phyloP scores from a whole-genome alignment of 208 protist species.

The Crithidia mellificae region DNA sequence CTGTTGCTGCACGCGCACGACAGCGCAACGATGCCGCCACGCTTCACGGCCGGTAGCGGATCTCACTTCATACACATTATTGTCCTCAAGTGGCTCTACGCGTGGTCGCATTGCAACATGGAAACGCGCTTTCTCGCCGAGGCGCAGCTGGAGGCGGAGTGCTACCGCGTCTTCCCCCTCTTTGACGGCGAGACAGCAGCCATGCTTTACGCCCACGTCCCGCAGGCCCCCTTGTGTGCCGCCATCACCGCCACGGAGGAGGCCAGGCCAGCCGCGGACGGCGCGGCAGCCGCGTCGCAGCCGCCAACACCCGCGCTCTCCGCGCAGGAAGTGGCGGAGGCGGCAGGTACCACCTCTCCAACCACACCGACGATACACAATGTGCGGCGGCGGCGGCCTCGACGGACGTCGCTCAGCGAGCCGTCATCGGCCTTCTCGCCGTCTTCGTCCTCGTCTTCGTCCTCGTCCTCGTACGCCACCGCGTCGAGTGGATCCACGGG shows the following conservation, averaged over 20 bases:
- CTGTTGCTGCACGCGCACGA: slow-evolving; percentile 60
- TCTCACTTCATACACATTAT: slow-evolving; percentile 68
- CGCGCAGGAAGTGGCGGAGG: too few species aligned
- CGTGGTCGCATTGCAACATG: slow-evolving; percentile 54
- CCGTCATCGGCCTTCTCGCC: too few species aligned
- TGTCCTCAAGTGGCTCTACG: slow-evolving; percentile 57
- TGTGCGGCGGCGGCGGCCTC: background rate
- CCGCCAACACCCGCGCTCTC: background rate
- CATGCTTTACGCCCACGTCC: slow-evolving; percentile 25
- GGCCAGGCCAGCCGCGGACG: background rate
- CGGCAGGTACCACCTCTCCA: too few species aligned
- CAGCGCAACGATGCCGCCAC: slow-evolving; percentile 37
- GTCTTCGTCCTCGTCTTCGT: slow-evolving; percentile 1
- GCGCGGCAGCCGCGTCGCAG: background rate
- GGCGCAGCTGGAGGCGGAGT: slow-evolving; percentile 66
- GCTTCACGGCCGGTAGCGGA: slow-evolving; percentile 46
- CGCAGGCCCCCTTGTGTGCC: slow-evolving; percentile 17
- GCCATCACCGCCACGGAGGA: slow-evolving; percentile 17
- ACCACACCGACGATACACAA: too few species aligned
- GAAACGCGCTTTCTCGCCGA: slow-evolving; percentile 46
- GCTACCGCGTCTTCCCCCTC: slow-evolving; percentile 76
- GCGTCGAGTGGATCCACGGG: too few species aligned
- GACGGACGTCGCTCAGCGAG: too few species aligned
- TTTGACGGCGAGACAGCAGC: slow-evolving; percentile 30
- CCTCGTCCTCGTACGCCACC: background rate